Conservation (phyloP, 1,139 yeast genomes). For the Lodderomyces pseudojiufengensis region DNA sequence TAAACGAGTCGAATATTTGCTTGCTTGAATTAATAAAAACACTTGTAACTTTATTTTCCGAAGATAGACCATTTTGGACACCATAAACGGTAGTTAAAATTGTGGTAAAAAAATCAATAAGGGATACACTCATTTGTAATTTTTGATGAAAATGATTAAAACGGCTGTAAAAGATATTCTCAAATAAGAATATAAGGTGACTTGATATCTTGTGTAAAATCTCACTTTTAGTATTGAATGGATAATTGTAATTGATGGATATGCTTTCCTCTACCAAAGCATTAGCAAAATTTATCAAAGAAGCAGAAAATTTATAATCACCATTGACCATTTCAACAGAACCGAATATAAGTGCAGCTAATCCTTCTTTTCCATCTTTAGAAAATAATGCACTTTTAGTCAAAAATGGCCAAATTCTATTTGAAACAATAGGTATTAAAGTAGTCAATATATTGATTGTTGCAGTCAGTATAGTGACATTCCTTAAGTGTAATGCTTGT, state of each 20-base stretch:
- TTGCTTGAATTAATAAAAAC: conserved; percentile 51
- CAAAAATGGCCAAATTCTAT: conserved; percentile 76
- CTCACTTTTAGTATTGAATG: conserved; percentile 44
- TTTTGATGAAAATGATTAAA: conserved; percentile 56
- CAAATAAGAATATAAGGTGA: conserved; percentile 66
- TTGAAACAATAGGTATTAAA: conserved; percentile 49
- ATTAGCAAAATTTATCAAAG: conserved; percentile 53
- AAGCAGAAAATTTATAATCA: conserved; percentile 59
- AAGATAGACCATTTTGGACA: conserved; percentile 42
- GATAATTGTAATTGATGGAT: conserved; percentile 47
- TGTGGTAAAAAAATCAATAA: conserved; percentile 54
- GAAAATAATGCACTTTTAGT: conserved; percentile 65
- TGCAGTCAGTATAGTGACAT: conserved; percentile 43
- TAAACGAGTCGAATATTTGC: conserved; percentile 52
- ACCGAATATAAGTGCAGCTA: conserved; percentile 61
- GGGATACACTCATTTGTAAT: conserved; percentile 56
- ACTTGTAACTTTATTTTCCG: conserved; percentile 42
- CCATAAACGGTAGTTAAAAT: conserved; percentile 57
- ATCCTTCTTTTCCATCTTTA: conserved; percentile 66
- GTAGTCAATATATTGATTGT: conserved; percentile 51
- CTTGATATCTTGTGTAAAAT: conserved; percentile 54
- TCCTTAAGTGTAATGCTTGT: conserved; percentile 58
- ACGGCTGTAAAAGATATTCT: conserved; percentile 70
- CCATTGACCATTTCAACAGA: conserved; percentile 72
- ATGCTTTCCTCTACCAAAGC: conserved; percentile 55